Evolutionary conservation across 2,329 filamentous ascomycete species (phyloP).

Genomic region (Trichoderma koningiopsis): DNA sequence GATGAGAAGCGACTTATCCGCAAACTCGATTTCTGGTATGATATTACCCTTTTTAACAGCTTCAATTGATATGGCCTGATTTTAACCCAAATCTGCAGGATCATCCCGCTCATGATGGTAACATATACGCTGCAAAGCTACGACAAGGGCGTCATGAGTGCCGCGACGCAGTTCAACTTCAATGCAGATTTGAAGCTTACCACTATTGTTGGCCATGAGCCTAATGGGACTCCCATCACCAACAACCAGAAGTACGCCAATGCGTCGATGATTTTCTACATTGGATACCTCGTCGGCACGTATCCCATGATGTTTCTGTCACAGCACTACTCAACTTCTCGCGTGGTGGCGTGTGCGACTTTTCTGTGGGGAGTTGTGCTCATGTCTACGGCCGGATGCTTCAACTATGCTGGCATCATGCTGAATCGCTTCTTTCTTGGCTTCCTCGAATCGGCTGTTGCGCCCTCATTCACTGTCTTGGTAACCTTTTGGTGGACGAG

Average conservation of each 20-base stretch:
- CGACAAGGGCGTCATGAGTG: slow-evolving; percentile 17
- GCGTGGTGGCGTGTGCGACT: neutral
- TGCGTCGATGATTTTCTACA: slow-evolving; percentile 16
- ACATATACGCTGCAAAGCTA: slow-evolving; percentile 14
- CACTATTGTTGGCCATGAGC: neutral
- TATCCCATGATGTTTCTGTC: slow-evolving; percentile 18
- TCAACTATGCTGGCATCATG: slow-evolving; percentile 14
- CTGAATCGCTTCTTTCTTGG: slow-evolving; percentile 6
- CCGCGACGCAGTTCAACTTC: slow-evolving; percentile 17
- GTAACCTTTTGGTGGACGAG: slow-evolving; percentile 13
- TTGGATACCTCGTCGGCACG: slow-evolving; percentile 12
- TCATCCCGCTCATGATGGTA: slow-evolving; percentile 16
- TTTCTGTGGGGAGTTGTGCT: slow-evolving; percentile 11
- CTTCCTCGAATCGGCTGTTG: slow-evolving; percentile 11
- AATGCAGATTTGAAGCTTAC: slow-evolving; percentile 14
- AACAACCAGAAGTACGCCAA: slow-evolving; percentile 18
- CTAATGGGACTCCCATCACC: slow-evolving; percentile 8
- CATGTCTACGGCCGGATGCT: slow-evolving; percentile 12
- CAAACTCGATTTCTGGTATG: slow-evolving; percentile 18
- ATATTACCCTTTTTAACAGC: neutral
- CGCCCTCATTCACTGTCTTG: neutral
- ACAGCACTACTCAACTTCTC: slow-evolving; percentile 2
- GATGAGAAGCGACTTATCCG: slow-evolving; percentile 5
- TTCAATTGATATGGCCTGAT: no score
- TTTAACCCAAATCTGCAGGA: neutral